These are phyloP conservation scores for Mycena filopes DNA, from an alignment of 768 basidiomycete genomes.

Conservation along the genomic window DNA sequence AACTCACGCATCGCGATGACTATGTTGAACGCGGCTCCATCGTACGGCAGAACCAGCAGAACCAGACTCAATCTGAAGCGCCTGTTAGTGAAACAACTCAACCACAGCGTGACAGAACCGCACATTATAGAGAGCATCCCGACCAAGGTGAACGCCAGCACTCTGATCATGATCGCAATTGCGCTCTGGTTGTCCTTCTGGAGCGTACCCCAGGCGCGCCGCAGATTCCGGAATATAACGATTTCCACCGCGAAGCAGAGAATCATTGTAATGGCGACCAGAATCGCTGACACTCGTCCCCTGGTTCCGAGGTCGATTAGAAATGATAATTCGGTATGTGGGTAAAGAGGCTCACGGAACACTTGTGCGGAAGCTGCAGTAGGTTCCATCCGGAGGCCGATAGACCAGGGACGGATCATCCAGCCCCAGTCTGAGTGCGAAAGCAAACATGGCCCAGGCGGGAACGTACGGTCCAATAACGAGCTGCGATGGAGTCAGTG, in stretches of 20 bases:
- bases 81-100: too few relatives aligned
- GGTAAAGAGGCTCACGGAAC: slow-evolving; percentile 1
- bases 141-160: slow-evolving; percentile 30
- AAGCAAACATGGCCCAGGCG: slow-evolving; percentile 24
- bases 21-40: slow-evolving; percentile 23
- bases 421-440: slow-evolving; percentile 16
- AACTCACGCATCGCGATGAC: slow-evolving; percentile 28
- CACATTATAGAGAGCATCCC: slow-evolving; percentile 34
- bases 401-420: slow-evolving; percentile 6
- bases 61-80: slow-evolving; percentile 31
- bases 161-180: slow-evolving; percentile 22
- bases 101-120: background rate
- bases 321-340: background rate
- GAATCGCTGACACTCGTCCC: slow-evolving; percentile 6
- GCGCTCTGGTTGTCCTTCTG: slow-evolving; percentile 22
- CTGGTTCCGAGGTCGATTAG: slow-evolving; percentile 1
- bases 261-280: slow-evolving; percentile 22
- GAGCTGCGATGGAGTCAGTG: slow-evolving; percentile 14
- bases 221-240: slow-evolving; percentile 25
- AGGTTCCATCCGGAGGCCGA: slow-evolving; percentile 6
- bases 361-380: slow-evolving; percentile 7
- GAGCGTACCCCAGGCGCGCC: slow-evolving; percentile 27
- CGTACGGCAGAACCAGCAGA: slow-evolving; percentile 9
- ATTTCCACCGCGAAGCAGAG: slow-evolving; percentile 22
- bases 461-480: slow-evolving; percentile 29